phyloP scores from a whole-genome alignment of 345 rosid genomes.

The Salix brachista region DNA sequence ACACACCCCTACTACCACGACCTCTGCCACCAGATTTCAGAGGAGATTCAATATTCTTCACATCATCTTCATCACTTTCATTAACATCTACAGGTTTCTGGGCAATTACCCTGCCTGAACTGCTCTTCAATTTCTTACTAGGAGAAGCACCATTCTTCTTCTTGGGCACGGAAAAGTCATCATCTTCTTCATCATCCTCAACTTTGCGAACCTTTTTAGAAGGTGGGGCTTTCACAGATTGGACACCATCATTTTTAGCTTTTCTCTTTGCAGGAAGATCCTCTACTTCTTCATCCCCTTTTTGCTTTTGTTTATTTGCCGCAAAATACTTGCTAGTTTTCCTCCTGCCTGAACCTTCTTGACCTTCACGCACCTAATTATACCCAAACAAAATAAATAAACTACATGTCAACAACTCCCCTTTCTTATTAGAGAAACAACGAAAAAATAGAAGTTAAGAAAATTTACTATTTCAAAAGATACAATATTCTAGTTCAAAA shows the following conservation, averaged over 20 bases:
- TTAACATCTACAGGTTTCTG: conserved; percentile 44
- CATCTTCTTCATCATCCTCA: conserved; percentile 51
- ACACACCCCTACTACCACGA: conserved; percentile 72
- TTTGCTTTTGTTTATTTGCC: conserved; percentile 52
- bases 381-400: neutral
- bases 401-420: neutral
- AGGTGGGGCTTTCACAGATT: conserved; percentile 44
- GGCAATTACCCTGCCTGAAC: conserved; percentile 61
- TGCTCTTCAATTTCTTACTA: conserved; percentile 76
- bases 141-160: conserved; percentile 53
- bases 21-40: conserved; percentile 71
- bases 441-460: too few relatives aligned
- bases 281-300: conserved; percentile 49
- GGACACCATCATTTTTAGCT: conserved; percentile 31
- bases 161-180: conserved; percentile 53
- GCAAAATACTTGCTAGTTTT: conserved; percentile 97
- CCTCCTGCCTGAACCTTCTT: conserved; percentile 54
- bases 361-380: conserved; percentile 40
- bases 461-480: neutral
- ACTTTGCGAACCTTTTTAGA: conserved; percentile 44
- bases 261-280: conserved; percentile 68
- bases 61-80: conserved; percentile 59
- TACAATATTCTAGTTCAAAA: too few relatives aligned
- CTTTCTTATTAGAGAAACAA: too few relatives aligned
- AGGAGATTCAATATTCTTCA: conserved; percentile 50